Conservation (phyloP, 805 yeast genomes). For the Yueomyces sp. region DNA sequence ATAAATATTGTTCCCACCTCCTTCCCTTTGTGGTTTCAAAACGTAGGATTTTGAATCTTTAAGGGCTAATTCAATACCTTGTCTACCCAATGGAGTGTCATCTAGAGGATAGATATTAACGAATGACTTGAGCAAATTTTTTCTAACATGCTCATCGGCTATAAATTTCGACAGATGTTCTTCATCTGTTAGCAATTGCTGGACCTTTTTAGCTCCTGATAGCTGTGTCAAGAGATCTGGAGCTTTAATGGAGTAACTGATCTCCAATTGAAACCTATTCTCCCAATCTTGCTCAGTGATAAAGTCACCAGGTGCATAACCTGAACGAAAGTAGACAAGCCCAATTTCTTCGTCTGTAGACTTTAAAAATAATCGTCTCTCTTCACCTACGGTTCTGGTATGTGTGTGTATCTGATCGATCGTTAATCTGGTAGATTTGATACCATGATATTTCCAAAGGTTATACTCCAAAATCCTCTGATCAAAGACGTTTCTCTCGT, state of each 20-base stretch:
- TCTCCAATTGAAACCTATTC: constrained; percentile 59
- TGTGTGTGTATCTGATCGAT: constrained; percentile 41
- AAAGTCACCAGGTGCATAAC: constrained; percentile 79
- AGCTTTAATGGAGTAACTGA: constrained; percentile 72
- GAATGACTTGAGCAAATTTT: constrained; percentile 38
- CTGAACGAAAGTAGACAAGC: constrained; percentile 82
- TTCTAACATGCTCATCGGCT: constrained; percentile 22
- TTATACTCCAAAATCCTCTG: constrained; percentile 75
- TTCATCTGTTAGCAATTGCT: constrained; percentile 65
- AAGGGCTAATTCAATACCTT: constrained; percentile 55
- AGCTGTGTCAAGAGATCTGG: constrained; percentile 84
- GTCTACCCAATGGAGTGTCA: constrained; percentile 42
- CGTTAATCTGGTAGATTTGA: constrained; percentile 54
- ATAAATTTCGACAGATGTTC: constrained; percentile 33
- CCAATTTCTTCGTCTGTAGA: constrained; percentile 59
- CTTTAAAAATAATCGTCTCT: constrained; percentile 37
- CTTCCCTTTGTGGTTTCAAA: constrained; percentile 95
- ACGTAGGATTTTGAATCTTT: constrained; percentile 61
- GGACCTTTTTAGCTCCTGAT: constrained; percentile 88
- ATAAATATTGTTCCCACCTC: constrained; percentile 94
- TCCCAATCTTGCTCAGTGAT: constrained; percentile 57
- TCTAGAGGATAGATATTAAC: constrained; percentile 84
- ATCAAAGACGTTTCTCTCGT: constrained; percentile 83
- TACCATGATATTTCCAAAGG: constrained; percentile 39
- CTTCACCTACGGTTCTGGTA: constrained; percentile 28